Evolutionary conservation across 495 filamentous ascomycete genomes (phyloP), one percentile per base, ranked within the genome.

Genomic region (Symbiotaphrina buchneri): DNA sequence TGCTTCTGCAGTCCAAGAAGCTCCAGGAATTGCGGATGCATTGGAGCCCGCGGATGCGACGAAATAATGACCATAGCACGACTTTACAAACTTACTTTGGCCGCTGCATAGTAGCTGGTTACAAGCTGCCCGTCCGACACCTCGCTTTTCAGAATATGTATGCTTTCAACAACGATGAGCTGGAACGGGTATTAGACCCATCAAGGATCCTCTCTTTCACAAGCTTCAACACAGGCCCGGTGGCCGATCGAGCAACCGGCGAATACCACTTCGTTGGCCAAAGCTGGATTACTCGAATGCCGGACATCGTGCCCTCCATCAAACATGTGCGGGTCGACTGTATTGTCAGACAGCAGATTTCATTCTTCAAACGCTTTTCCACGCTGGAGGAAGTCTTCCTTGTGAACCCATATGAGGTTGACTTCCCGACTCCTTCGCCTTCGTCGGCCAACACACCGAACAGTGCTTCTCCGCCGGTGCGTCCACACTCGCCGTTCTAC

Each of bases 41-140:
- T 37, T 74, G 63, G 58, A 67, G 53, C 19, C 64, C 68, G 6
- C 67, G 68, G 5, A 74, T 74, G 63, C 53, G 67, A 10, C 54
- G 58, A 23, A 50, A 47, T 16, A 59, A 62, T 23, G 68, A 74
- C 38, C 61, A 62, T 7, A 68, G 60, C 30, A 49, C 69, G 6
- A 55, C 52, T 31, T 36, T 68, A 10, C 45, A 59, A 29, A 53
- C 59, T 28, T 65, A 67, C 34, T 72, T 72, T 39, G 64, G 68
- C 10, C 61, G 61, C 33, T 56, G 53, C 29, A 47, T 56, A 4
- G 41, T 54, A 1, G 49, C 54, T 1, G 48, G 52, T 25, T 52
- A 63, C 28, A 44, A 47, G 0, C 37, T 74, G 16, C 26, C 39
- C 0, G 28, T 71, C 3, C 59, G 49, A 22, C 61, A 57, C 29